Evolutionary conservation across 805 yeast species (phyloP), one percentile per base, ranked within the genome.

Genomic region (Hanseniaspora lachancei): DNA sequence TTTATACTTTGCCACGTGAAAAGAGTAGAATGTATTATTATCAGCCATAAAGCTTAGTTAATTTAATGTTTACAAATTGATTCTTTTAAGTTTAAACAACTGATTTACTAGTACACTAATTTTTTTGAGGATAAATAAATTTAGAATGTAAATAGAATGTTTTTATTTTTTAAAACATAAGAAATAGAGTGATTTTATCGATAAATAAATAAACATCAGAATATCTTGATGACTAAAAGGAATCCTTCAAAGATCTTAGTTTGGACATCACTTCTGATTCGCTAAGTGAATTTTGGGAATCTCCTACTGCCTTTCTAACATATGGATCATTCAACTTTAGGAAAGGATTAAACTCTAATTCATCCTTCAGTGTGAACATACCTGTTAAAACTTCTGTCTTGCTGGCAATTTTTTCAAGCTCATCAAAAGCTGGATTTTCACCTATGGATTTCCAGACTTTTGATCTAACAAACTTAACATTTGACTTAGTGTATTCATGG

Each of bases 401-500:
- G 8, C 69, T 57, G 44, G 78, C 73, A 60, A 70, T 86, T 23
- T 71, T 61, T 47, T 76, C 81, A 60, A 91, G 74, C 20, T 68
- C 66, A 44, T 70, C 69, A 48, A 91, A 71, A 0, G 84, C 84
- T 5, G 65, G 62, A 56, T 69, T 68, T 1, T 59, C 58, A 13
- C 69, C 69, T 10, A 61, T 40, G 47, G 72, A 74, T 55, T 76
- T 71, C 47, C 73, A 66, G 55, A 87, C 66, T 1, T 86, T 79
- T 2, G 81, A 75, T 60, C 79, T 76, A 20, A 93, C 86, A 67
- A 93, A 93, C 60, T 76, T 78, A 23, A 85, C 83, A 66, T 93
- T 91, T 27, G 86, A 75, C 61, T 74, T 77, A 6, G 98, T 93
- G 70, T 93, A 93, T 70, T 93, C 99, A 68, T 93, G 99, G 2